Base-by-base conservation (phyloP, 2,329 filamentous ascomycete genomes). In the Fusarium fracticaudum region DNA sequence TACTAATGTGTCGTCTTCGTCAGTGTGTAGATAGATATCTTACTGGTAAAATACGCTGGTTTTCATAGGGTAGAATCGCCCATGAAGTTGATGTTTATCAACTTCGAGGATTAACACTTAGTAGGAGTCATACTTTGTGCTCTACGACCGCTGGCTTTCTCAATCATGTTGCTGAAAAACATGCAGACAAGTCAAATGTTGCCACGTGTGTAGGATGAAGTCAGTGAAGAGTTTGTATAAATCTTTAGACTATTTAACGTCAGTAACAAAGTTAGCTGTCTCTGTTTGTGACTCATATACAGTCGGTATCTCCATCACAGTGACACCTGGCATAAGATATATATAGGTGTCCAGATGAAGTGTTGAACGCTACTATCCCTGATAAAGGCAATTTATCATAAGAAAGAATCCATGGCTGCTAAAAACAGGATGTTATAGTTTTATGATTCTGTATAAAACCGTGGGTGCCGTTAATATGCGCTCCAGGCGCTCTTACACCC, bases 141-240 rank as follows among this genome's bases (percentile, higher is more conserved):
- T 29, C 20, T 55, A 14, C 15, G 11, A 13, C 15, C 5, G 35
- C 29, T 40, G 35, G 14, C 24, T n/a, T 29, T 54, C n/a, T 51
- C 29, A 11, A 31, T 38, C 17, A 35, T 43, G 35, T n/a, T 59
- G 13, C 17, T n/a, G 22, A n/a, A 60, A 15, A 26, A 22, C 10
- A 43, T 29, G 18, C 26, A 47, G 20, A 24, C 57, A 59, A 71
- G 57, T 59, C 37, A 22, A 45, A 29, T 38, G 44, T 24, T 60
- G 62, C 63, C 62, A 71, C 62, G 67, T 71, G 53, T 51, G 38
- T 64, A 33, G 17, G 17, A 48, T 26, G n/a, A 51, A 33, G 26
- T 47, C 41, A 54, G 40, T 48, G 17, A 29, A 20, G 31, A 24
- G 20, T 26, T 31, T 20, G 10, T 29, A n/a, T n/a, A 17, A 65